Percentiles rank a stretch among this genome's conserved stretches.
Conservation (phyloP, 2,329 filamentous ascomycete species). For the Ophiocordyceps camponoti-floridani region DNA sequence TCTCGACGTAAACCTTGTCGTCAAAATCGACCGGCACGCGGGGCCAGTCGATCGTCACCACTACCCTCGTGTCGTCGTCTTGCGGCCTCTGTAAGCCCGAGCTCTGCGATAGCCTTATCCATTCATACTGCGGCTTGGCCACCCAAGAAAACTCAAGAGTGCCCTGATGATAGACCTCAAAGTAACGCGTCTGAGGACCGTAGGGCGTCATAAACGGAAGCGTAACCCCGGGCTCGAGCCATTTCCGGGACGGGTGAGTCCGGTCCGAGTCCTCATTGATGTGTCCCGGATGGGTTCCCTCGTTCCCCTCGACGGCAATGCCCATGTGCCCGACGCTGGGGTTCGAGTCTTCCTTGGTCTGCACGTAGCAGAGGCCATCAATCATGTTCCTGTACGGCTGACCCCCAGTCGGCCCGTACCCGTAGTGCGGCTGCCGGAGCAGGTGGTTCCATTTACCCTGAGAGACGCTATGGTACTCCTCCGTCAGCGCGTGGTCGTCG, state of each 20-base stretch:
- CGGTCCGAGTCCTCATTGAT: constrained; percentile 35
- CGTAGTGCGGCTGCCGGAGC: constrained; percentile 27
- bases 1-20: constrained; percentile 19
- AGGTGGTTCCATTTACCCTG: constrained; percentile 39
- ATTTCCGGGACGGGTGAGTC: constrained; percentile 21
- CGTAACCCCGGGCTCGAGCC: constrained; percentile 12
- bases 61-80: constrained; percentile 13
- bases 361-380: constrained; percentile 33
- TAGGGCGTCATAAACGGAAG: constrained; percentile 14
- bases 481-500: constrained; percentile 28
- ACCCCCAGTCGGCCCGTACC: constrained; percentile 17
- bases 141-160: constrained; percentile 12
- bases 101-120: constrained; percentile 11
- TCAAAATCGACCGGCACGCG: constrained; percentile 20
- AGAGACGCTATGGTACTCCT: constrained; percentile 31
- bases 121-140: constrained; percentile 13
- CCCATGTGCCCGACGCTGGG: constrained; percentile 23
- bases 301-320: constrained; percentile 13
- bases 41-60: constrained; percentile 14
- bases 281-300: constrained; percentile 15
- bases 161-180: constrained; percentile 18
- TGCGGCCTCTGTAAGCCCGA: constrained; percentile 12
- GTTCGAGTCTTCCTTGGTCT: constrained; percentile 26
- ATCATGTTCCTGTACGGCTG: constrained; percentile 33
- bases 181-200: constrained; percentile 12